Percentiles rank a stretch among this genome's conserved stretches.
phyloP scores from a whole-genome alignment of 140 eudicot genomes.

The Stevia rebaudiana region DNA sequence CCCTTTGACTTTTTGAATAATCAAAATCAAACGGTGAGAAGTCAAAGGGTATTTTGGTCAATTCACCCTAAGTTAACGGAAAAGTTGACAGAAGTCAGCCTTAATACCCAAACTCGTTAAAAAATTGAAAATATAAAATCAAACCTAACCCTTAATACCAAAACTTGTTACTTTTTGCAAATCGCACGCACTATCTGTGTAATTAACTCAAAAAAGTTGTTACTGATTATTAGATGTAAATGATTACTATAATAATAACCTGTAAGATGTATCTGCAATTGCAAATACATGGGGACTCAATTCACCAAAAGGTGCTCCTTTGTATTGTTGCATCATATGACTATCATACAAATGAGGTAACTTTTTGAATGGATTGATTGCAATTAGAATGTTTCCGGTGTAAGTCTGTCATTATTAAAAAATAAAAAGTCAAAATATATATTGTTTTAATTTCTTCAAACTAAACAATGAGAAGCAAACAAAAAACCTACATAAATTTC shows the following conservation, averaged over 20 bases:
- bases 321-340: constrained; percentile 99
- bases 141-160: no score
- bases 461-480: neutral
- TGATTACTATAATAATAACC: constrained; percentile 46
- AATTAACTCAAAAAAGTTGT: no score
- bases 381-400: constrained; percentile 95
- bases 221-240: constrained; percentile 8
- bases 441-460: neutral
- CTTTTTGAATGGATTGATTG: constrained; percentile 95
- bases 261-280: constrained; percentile 91
- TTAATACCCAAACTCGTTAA: no score
- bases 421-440: neutral
- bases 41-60: no score
- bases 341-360: constrained; percentile 79
- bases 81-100: no score
- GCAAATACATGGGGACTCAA: constrained; percentile 99
- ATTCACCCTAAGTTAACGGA: no score
- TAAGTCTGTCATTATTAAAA: constrained; percentile 60
- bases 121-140: no score
- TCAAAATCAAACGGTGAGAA: no score
- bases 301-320: constrained; percentile 94
- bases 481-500: constrained; percentile 77
- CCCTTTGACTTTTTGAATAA: no score
- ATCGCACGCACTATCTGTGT: no score
- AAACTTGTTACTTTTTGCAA: no score